Base-by-base conservation (phyloP, 108 stramenopile species). In the Fragilariopsis cylindrus region DNA sequence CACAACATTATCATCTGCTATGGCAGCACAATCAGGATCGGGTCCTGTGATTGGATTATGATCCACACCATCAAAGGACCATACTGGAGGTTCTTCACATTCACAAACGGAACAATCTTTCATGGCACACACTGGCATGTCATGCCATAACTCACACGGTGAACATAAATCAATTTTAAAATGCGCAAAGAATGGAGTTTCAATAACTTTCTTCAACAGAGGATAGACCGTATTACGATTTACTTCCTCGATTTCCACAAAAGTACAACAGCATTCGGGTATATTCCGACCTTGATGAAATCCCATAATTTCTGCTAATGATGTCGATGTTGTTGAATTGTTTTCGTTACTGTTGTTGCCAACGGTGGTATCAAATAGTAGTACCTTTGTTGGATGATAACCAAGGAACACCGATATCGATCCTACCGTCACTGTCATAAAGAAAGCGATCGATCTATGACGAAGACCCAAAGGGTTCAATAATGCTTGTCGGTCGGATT, bases 101-200 rank as follows among this genome's bases (percentile, higher is more conserved):
- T 65, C 65, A 41, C 65, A 65, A 15, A 65, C 65, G 44, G 45
- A 19, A 41, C 65, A 65, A 41, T 65, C 65, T 41, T 48, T 65
- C 65, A 65, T 48, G 13, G 8, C 12, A 46, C 65, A 65, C 18
- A 65, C 1, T 5, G 65, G 65, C 12, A 45, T 45, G 41, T 65
- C 65, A 0, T 46, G 18, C 65, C 65, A 65, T 5, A 65, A 41
- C 19, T 65, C 65, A 45, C 65, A 65, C 16, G 44, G 7, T 0
- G 65, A 65, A 46, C 65, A 65, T 18, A 65, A 19, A 48, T 65
- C 65, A 45, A 65, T 65, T 45, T 46, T 43, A 19, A 65, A 65
- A 46, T 65, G 65, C n/a, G 65, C 21, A 13, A 65, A 65, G 41
- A 65, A 65, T 3, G 65, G 65, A 13, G 65, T 65, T 13, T 46